Base-by-base conservation (phyloP, 805 yeast species). In the Komagataella mondaviorum region DNA sequence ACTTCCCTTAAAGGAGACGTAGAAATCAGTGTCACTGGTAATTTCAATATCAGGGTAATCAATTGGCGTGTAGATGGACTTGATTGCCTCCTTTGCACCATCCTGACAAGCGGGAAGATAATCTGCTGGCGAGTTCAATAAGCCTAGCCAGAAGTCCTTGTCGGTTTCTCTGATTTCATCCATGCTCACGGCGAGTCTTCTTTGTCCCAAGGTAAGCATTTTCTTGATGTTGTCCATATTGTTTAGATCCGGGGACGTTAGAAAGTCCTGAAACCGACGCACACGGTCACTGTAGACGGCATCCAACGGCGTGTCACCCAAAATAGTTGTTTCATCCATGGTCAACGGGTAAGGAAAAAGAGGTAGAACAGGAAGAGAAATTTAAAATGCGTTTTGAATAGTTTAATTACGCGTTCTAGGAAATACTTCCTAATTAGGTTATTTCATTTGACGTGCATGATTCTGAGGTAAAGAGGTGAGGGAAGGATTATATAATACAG, bases 131-230 rank as follows among this genome's bases (percentile, higher is more conserved):
- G 70, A 70, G 51, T 78, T 71, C 51, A 93, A 67, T 7, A 89
- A 61, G 0, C 98, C 95, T 2, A 65, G 63, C 85, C 97, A 93
- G 56, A 82, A 78, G 1, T 76, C 80, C 50, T 77, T 70, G 67
- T 90, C 95, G 62, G 85, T 90, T 49, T 83, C 90, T 58, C 97
- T 76, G 17, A 93, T 64, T 56, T 91, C 97, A 66, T 93, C 99
- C 46, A 93, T 71, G 14, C 89, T 80, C 2, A 91, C 83, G 2
- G 75, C 70, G 47, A 91, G 70, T 59, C 99, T 75, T 55, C 77
- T 76, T 51, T 75, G 73, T 48, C 82, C 83, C 58, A 78, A 77
- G 55, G 74, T 71, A 48, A 90, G 78, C 85, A 93, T 83, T 39
- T 78, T 73, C 56, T 82, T 78, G 56, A 93, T 84, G 49, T 76